Conservation (phyloP, 1,284 basidiomycete species). For the Sanghuangporus baumii region DNA sequence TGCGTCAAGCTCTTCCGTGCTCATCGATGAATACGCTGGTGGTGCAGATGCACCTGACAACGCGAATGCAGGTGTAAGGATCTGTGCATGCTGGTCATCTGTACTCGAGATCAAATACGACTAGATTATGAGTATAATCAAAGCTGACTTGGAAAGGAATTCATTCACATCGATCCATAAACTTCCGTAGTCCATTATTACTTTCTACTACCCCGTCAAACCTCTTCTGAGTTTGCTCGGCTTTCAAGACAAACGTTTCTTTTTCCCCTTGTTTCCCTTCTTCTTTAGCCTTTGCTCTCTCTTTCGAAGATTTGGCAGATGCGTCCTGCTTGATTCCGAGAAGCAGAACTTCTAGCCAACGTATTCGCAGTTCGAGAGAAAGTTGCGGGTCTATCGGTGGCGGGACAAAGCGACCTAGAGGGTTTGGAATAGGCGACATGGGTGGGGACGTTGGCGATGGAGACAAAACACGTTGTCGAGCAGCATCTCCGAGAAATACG, state of each 20-base stretch:
- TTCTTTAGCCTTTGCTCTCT: constrained; percentile 27
- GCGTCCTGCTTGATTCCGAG: constrained; percentile 53
- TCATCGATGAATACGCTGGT: constrained; percentile 58
- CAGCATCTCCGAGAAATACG: constrained; percentile 69
- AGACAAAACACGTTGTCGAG: constrained; percentile 53
- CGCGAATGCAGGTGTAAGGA: constrained; percentile 68
- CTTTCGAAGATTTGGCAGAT: constrained; percentile 27
- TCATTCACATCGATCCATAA: constrained; percentile 65
- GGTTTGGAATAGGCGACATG: constrained; percentile 1
- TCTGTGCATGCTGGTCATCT: constrained; percentile 72
- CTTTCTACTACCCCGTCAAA: constrained; percentile 51
- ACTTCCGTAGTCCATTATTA: constrained; percentile 66
- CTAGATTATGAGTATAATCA: not conserved
- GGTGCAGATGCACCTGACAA: constrained; percentile 49
- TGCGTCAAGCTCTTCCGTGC: constrained; percentile 59
- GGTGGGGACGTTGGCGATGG: constrained; percentile 54
- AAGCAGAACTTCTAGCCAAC: constrained; percentile 72
- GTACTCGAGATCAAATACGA: not conserved
- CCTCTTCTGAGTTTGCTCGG: constrained; percentile 53
- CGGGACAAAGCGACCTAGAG: not conserved
- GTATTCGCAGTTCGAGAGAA: constrained; percentile 64
- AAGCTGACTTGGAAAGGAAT: not conserved
- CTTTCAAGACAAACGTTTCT: constrained; percentile 50
- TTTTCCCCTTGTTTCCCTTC: constrained; percentile 35
- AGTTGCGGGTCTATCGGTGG: constrained; percentile 52